These are phyloP conservation scores for Rhizopus microsporus DNA, from an alignment of 371 early-diverging fungal genomes.

Conservation along the genomic window DNA sequence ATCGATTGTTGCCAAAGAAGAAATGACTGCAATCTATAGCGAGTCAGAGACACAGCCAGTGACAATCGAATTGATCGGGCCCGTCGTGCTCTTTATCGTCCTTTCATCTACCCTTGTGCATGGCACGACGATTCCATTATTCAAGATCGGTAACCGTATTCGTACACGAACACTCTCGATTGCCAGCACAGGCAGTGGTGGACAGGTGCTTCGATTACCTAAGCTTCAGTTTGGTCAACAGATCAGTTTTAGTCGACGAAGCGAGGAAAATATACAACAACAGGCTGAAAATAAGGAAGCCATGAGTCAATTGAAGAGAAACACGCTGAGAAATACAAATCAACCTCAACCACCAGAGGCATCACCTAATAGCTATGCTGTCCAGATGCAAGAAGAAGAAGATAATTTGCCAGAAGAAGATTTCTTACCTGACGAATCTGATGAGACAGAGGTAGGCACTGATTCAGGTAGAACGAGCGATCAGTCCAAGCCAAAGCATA, in stretches of 20 bases:
- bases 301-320: conserved; percentile 43
- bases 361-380: conserved; percentile 7
- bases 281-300: conserved; percentile 19
- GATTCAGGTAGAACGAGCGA: not conserved
- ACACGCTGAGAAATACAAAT: conserved; percentile 41
- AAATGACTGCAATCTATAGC: conserved; percentile 42
- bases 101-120: conserved; percentile 78
- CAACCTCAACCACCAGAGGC: not conserved
- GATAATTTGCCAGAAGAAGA: conserved; percentile 47
- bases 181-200: conserved; percentile 39
- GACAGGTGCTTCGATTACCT: conserved; percentile 42
- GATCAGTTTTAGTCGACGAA: conserved; percentile 16
- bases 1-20: conserved; percentile 59
- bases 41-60: conserved; percentile 26
- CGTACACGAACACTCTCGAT: conserved; percentile 52
- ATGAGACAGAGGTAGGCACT: conserved; percentile 20
- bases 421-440: conserved; percentile 46
- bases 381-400: conserved; percentile 27
- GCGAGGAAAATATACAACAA: conserved; percentile 11
- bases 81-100: conserved; percentile 75
- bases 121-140: conserved; percentile 79
- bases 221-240: conserved; percentile 42
- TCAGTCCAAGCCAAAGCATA: not conserved
- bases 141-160: conserved; percentile 62
- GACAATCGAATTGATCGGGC: conserved; percentile 45